phyloP scores from a whole-genome alignment of 805 yeast species.

The Pichia pseudocactophila region DNA sequence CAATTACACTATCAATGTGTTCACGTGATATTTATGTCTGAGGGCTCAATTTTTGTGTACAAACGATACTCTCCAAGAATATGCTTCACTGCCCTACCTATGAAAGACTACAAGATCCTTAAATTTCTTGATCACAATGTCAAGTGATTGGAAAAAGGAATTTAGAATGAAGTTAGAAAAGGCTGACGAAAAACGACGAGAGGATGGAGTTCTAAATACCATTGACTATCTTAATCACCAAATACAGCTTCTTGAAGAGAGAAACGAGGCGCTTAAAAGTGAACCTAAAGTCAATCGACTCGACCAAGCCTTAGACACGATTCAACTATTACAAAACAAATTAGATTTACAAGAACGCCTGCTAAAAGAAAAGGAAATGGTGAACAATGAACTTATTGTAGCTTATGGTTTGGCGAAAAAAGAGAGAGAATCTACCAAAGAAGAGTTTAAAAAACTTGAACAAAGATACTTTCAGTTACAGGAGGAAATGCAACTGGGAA shows the following conservation, averaged over 20 bases:
- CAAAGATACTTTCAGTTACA: slow-evolving; percentile 15
- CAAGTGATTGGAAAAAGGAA: slow-evolving; percentile 1
- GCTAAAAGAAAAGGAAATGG: slow-evolving; percentile 8
- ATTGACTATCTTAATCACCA: no score
- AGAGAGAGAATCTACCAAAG: slow-evolving; percentile 15
- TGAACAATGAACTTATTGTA: slow-evolving; percentile 6
- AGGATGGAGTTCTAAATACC: neutral
- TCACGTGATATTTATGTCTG: no score
- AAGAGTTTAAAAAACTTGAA: slow-evolving; percentile 18
- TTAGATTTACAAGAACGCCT: slow-evolving; percentile 8
- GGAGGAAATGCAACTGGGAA: slow-evolving; percentile 31
- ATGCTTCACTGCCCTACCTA: no score
- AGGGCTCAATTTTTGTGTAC: no score
- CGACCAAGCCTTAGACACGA: slow-evolving; percentile 2
- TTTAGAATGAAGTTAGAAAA: neutral
- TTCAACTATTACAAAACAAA: slow-evolving; percentile 8
- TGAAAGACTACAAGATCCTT: no score
- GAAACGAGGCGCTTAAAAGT: neutral
- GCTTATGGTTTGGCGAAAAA: slow-evolving; percentile 13
- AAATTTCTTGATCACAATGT: no score
- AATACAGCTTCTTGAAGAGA: no score
- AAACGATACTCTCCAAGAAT: no score
- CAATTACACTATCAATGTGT: no score
- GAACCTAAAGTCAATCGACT: neutral
- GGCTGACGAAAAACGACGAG: neutral